Evolutionary conservation across 352 stramenopile species (phyloP).

Genomic region (Peronospora farinosa): DNA sequence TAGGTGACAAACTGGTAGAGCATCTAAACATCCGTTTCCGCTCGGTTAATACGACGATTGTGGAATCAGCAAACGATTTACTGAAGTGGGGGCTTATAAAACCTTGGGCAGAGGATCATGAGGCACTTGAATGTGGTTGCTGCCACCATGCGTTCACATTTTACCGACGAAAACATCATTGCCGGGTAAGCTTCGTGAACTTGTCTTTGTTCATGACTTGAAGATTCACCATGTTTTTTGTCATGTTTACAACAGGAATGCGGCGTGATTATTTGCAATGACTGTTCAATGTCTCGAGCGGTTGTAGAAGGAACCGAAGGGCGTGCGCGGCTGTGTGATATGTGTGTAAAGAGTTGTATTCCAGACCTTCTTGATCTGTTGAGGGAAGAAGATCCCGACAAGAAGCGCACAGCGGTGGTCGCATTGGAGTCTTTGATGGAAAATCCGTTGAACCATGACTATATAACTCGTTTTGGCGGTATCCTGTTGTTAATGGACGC

Average conservation of each 20-base stretch:
- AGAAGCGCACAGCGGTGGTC: conserved; percentile 64
- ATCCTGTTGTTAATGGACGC: conserved; percentile 64
- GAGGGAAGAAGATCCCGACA: conserved; percentile 41
- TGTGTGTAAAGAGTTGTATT: conserved; percentile 77
- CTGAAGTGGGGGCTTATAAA: conserved; percentile 85
- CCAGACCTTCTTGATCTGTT: conserved; percentile 62
- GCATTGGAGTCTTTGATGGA: conserved; percentile 82
- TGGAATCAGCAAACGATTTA: conserved; percentile 81
- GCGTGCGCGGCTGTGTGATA: conserved; percentile 77
- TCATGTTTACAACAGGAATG: conserved; percentile 51
- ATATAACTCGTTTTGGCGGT: conserved; percentile 67
- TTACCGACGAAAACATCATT: conserved; percentile 79
- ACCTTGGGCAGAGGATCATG: conserved; percentile 83
- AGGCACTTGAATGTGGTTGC: conserved; percentile 62
- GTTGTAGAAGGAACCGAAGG: conserved; percentile 75
- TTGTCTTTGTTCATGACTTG: not conserved
- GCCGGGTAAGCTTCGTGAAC: conserved; percentile 38
- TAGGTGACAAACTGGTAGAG: conserved; percentile 77
- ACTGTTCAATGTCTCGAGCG: conserved; percentile 81
- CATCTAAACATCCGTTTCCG: conserved; percentile 75
- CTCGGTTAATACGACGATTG: conserved; percentile 48
- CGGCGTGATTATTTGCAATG: conserved; percentile 80
- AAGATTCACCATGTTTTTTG: conserved; percentile 5
- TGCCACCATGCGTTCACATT: conserved; percentile 79
- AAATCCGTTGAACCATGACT: conserved; percentile 80